Conservation (phyloP, 495 filamentous ascomycete species). For the Xylaria grammica region DNA sequence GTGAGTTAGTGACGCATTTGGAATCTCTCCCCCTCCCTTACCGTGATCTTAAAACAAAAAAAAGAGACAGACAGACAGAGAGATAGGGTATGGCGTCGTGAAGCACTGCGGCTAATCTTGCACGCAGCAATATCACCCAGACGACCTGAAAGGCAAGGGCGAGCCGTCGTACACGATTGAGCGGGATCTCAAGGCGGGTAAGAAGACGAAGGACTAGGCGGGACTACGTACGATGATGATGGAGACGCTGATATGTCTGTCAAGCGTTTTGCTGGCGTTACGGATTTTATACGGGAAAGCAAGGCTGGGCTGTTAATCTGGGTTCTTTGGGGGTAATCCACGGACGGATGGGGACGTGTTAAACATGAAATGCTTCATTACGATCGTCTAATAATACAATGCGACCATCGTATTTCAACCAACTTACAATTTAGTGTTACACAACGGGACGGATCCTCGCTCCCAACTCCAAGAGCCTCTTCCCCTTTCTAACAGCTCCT, state of each 20-base stretch:
- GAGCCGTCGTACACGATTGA: constrained; percentile 76
- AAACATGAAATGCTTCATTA: background rate
- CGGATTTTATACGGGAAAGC: background rate
- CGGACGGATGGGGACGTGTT: background rate
- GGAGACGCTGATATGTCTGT: background rate
- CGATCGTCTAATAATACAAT: background rate
- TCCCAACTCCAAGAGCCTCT: constrained; percentile 2
- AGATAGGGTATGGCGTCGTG: background rate
- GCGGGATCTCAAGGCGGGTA: constrained; percentile 58
- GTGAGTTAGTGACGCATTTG: constrained; percentile 61
- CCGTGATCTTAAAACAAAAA: background rate
- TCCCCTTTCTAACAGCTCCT: constrained; percentile 11
- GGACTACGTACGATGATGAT: background rate
- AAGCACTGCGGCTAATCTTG: background rate
- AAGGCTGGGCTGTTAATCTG: background rate
- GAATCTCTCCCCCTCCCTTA: background rate
- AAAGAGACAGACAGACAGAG: constrained; percentile 27
- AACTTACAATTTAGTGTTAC: background rate
- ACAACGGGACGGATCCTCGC: background rate
- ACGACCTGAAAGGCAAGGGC: constrained; percentile 80
- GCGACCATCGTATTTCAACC: background rate
- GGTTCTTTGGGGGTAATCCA: background rate
- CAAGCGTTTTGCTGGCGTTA: constrained; percentile 5
- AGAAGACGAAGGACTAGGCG: constrained; percentile 5
- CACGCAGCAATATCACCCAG: constrained; percentile 66